phyloP scores from a whole-genome alignment of 495 filamentous ascomycete genomes.

The Tuber umbilicatum region DNA sequence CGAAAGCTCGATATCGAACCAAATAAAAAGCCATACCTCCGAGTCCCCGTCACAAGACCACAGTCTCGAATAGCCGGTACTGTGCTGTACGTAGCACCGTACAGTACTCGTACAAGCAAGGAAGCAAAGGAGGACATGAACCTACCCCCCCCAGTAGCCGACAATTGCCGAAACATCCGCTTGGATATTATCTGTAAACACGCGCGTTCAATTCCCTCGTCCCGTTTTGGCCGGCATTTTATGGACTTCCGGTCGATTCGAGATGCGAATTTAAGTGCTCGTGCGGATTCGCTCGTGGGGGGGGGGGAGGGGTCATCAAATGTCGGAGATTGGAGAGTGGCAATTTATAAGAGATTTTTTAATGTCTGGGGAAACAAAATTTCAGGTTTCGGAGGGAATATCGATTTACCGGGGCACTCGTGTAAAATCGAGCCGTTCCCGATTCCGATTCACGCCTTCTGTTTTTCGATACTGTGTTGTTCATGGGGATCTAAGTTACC shows the following conservation, averaged over 20 bases:
- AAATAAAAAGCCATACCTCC: too few species aligned
- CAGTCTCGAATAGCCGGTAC: too few species aligned
- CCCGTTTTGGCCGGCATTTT: neutral
- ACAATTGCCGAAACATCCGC: too few species aligned
- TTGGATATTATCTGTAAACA: neutral
- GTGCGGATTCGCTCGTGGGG: neutral
- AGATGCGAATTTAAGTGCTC: neutral
- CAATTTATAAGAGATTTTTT: too few species aligned
- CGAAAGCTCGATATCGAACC: too few species aligned
- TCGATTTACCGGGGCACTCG: neutral
- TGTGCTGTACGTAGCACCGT: too few species aligned
- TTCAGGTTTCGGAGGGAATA: neutral
- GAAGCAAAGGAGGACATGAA: neutral
- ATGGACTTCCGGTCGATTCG: too few species aligned
- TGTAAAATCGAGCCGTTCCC: neutral
- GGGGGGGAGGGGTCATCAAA: too few species aligned
- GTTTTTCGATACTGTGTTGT: neutral
- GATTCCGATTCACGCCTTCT: neutral
- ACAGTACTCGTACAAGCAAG: too few species aligned
- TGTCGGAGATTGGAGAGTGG: neutral
- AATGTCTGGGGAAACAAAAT: neutral
- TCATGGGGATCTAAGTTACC: neutral
- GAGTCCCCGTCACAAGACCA: too few species aligned
- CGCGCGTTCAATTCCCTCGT: neutral
- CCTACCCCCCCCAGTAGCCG: neutral